Evolutionary conservation across 2,329 filamentous ascomycete genomes (phyloP), one percentile per base, ranked within the genome.

Genomic region (Calonectria henricotiae): DNA sequence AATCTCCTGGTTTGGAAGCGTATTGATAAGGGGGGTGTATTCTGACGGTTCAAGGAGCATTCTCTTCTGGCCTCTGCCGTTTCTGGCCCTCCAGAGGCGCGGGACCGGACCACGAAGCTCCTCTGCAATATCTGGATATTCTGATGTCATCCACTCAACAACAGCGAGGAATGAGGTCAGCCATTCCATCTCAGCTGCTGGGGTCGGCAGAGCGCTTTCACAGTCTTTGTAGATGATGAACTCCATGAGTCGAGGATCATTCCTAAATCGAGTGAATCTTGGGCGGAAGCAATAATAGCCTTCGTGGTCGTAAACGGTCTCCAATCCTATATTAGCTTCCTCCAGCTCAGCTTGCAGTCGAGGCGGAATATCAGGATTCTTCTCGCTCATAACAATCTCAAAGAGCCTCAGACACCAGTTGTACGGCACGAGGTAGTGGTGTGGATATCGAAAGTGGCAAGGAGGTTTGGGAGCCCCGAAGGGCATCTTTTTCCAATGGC

Each of bases 381-480:
- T 39, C 20, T 58, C 51, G 2, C 35, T 11, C 32, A 25, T 15
- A 5, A 58, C 51, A 17, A 17, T 58, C 2, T 4, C 6, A 3
- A 58, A 58, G 5, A 41, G 20, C 3, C 37, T n/a, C 7, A 58
- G 32, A 12, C 51, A 58, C 51, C 51, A 58, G 51, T 58, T 27
- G 51, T 58, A 58, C 4, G 51, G 51, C 32, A 58, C 17, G 3
- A 58, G 20, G 4, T 17, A 39, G 13, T 25, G 20, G 35, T 58
- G 51, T 4, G 9, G 20, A 39, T 15, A 58, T 7, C 51, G 51
- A 17, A 58, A 58, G 9, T n/a, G 20, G 4, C 20, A 25, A 5
- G 51, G 51, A 2, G 15, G 5, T 12, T 30, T 9, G 13, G 15
- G 20, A 17, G 25, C 23, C 11, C 7, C 7, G 27, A 8, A 4